These are phyloP conservation scores for Volvox africanus DNA, from an alignment of 139 green algal genomes.

Conservation along the genomic window DNA sequence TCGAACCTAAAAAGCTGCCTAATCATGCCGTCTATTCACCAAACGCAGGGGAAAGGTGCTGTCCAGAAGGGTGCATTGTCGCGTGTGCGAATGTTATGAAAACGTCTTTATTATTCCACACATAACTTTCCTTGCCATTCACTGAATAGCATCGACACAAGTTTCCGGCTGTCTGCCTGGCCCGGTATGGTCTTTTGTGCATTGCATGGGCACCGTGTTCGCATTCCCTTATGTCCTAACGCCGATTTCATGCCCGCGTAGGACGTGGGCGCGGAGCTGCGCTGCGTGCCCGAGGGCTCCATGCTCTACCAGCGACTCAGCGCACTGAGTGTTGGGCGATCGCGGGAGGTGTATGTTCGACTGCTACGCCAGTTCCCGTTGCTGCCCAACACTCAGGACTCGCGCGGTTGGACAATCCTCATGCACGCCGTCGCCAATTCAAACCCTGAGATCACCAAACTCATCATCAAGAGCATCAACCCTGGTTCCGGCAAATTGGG, in stretches of 20 bases:
- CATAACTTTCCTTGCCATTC: too few species aligned
- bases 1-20: too few species aligned
- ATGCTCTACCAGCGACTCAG: slow-evolving; percentile 59
- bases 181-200: too few species aligned
- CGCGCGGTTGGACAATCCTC: slow-evolving; percentile 60
- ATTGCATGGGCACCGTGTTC: too few species aligned
- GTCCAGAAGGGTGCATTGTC: too few species aligned
- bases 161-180: too few species aligned
- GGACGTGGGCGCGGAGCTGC: slow-evolving; percentile 51
- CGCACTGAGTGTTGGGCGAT: slow-evolving; percentile 10
- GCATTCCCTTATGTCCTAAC: too few species aligned
- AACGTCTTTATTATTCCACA: too few species aligned
- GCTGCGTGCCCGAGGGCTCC: slow-evolving; percentile 47
- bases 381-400: slow-evolving; percentile 56
- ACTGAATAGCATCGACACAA: too few species aligned
- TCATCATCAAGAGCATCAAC: slow-evolving; percentile 53
- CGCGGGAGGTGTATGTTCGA: slow-evolving; percentile 19
- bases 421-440: slow-evolving; percentile 59
- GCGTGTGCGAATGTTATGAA: too few species aligned
- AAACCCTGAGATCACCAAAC: slow-evolving; percentile 63
- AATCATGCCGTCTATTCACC: too few species aligned
- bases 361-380: slow-evolving; percentile 49
- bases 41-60: too few species aligned
- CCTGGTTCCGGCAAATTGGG: slow-evolving; percentile 33
- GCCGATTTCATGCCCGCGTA: not conserved